These are phyloP conservation scores for Betula pendula DNA, from an alignment of 306 rosid genomes.

Conservation along the genomic window DNA sequence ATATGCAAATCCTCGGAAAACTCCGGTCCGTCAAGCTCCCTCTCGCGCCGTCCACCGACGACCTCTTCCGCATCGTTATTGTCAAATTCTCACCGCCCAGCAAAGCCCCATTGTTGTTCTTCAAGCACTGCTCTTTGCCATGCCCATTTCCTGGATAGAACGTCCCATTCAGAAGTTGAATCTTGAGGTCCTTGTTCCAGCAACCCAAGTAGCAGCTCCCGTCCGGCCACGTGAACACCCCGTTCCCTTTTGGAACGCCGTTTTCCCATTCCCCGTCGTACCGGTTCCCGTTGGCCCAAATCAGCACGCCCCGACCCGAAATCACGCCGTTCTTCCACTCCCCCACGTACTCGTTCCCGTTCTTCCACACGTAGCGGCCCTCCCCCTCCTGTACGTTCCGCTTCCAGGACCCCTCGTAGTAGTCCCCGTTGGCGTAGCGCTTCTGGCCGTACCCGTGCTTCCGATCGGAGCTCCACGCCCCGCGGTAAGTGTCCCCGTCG, in stretches of 20 bases:
- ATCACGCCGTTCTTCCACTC: conserved; percentile 88
- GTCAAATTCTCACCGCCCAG: conserved; percentile 44
- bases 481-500: conserved; percentile 75
- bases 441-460: conserved; percentile 79
- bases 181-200: conserved; percentile 68
- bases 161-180: conserved; percentile 60
- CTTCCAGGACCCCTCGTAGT: conserved; percentile 80
- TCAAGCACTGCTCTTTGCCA: conserved; percentile 36
- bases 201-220: conserved; percentile 73
- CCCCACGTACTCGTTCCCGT: conserved; percentile 82
- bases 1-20: conserved; percentile 84
- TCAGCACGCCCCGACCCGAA: conserved; percentile 63
- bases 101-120: conserved; percentile 36
- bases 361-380: conserved; percentile 84
- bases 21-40: conserved; percentile 62
- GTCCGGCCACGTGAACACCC: conserved; percentile 79
- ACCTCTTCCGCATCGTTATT: conserved; percentile 62
- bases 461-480: conserved; percentile 72
- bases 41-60: conserved; percentile 54
- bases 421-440: conserved; percentile 78
- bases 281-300: conserved; percentile 83
- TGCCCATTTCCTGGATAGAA: conserved; percentile 52
- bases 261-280: conserved; percentile 91
- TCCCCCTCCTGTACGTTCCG: conserved; percentile 76
- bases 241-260: conserved; percentile 78